Percentiles rank a stretch among this genome's conserved stretches.
Conservation (phyloP, 2,329 filamentous ascomycete species). For the Fusarium sp. region DNA sequence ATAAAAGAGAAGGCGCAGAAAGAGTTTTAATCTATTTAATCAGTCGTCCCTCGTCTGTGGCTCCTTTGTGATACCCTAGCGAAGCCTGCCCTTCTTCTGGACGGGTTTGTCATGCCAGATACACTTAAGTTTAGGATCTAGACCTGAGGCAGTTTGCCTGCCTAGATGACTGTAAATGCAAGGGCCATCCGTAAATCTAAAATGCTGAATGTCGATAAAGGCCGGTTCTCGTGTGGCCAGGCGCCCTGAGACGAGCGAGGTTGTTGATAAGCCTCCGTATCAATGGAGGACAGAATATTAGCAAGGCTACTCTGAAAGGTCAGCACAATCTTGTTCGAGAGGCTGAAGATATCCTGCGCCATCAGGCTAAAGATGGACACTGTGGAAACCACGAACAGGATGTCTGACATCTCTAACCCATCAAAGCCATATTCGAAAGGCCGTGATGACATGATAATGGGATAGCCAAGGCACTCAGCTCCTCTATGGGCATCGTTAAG, state of each 20-base stretch:
- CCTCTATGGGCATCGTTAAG: background rate
- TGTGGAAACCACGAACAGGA: background rate
- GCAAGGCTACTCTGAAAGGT: background rate
- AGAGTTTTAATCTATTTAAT: background rate
- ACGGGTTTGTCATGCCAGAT: no score
- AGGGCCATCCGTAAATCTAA: no score
- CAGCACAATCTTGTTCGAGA: background rate
- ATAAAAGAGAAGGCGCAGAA: background rate
- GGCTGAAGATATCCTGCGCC: background rate
- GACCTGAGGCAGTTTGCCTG: no score
- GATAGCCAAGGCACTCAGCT: background rate
- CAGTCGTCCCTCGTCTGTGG: no score
- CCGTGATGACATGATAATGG: background rate
- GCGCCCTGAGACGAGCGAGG: background rate
- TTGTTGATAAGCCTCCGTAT: background rate
- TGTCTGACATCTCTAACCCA: background rate
- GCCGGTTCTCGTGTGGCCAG: background rate
- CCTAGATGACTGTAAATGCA: no score
- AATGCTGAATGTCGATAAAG: no score
- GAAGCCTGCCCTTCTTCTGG: no score
- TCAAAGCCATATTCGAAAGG: no score
- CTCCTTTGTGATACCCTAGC: no score
- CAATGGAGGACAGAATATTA: background rate
- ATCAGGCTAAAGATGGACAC: background rate
- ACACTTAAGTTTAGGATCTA: no score